Conservation (phyloP, 352 stramenopile species). For the Globisporangium sylvaticum region DNA sequence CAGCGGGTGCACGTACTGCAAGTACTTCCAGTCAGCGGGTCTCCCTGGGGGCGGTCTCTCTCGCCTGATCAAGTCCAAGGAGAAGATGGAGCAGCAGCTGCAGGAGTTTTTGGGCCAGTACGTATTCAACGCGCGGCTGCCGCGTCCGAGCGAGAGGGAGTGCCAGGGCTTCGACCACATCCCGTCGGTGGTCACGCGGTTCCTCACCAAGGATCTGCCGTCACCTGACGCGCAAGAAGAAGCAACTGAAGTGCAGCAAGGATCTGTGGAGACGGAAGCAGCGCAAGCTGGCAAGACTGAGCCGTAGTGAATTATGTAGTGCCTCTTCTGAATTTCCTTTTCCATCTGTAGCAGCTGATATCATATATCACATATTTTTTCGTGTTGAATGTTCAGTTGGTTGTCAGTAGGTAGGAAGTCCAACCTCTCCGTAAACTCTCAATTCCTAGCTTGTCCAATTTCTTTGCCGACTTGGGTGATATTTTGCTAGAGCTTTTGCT, state of each 20-base stretch:
- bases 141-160: neutral
- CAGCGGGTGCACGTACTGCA: slow-evolving; percentile 5
- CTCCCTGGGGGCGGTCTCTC: neutral
- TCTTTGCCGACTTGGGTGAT: too few relatives aligned
- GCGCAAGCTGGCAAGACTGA: neutral
- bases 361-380: too few relatives aligned
- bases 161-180: slow-evolving; percentile 16
- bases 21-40: neutral
- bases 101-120: neutral
- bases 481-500: too few relatives aligned
- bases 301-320: neutral
- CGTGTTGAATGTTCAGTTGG: too few relatives aligned
- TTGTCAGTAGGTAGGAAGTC: too few relatives aligned
- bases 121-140: slow-evolving; percentile 4
- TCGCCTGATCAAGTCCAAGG: slow-evolving; percentile 3
- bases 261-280: neutral
- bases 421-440: too few relatives aligned
- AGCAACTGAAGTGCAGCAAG: neutral
- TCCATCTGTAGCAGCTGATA: too few relatives aligned
- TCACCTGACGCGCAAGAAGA: neutral
- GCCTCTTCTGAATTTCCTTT: too few relatives aligned
- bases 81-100: neutral
- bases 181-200: slow-evolving; percentile 12
- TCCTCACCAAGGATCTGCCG: slow-evolving; percentile 7
- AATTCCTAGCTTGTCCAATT: too few relatives aligned